phyloP scores from a whole-genome alignment of 1,139 yeast species.

The Torulaspora globosa region DNA sequence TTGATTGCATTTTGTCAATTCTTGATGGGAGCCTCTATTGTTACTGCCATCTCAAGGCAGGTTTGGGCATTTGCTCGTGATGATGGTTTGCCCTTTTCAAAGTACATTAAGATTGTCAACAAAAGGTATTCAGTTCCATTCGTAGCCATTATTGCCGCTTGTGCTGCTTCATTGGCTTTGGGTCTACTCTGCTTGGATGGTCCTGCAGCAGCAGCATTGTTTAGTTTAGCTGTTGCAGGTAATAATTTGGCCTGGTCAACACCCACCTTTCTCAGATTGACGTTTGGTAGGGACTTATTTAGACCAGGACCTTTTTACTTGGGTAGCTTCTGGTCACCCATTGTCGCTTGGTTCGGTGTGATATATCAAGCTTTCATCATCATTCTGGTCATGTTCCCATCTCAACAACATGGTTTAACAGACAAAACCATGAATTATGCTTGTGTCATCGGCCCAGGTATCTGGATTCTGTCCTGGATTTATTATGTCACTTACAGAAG shows the following conservation, averaged over 20 bases:
- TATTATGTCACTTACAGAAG: conserved; percentile 48
- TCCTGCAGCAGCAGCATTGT: conserved; percentile 59
- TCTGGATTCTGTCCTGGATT: conserved; percentile 45
- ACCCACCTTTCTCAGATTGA: conserved; percentile 50
- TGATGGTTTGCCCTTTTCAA: conserved; percentile 47
- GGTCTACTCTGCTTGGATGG: conserved; percentile 56
- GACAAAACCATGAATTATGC: conserved; percentile 56
- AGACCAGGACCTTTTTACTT: conserved; percentile 62
- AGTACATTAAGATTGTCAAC: conserved; percentile 51
- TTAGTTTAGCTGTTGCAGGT: conserved; percentile 57
- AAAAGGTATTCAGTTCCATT: conserved; percentile 52
- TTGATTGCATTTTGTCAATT: conserved; percentile 58
- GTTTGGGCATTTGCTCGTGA: conserved; percentile 54
- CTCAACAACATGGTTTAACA: conserved; percentile 40
- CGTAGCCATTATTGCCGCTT: conserved; percentile 56
- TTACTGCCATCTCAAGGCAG: conserved; percentile 50
- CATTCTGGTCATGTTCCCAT: conserved; percentile 48
- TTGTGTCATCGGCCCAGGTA: conserved; percentile 50
- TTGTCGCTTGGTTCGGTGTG: conserved; percentile 42
- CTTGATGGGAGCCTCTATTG: conserved; percentile 59
- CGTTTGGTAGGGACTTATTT: conserved; percentile 47
- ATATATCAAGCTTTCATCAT: conserved; percentile 41
- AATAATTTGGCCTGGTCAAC: conserved; percentile 57
- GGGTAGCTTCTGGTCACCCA: conserved; percentile 47
- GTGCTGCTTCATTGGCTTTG: conserved; percentile 45